Base-by-base conservation (phyloP, 257 asterid species). In the Gardenia jasminoides region DNA sequence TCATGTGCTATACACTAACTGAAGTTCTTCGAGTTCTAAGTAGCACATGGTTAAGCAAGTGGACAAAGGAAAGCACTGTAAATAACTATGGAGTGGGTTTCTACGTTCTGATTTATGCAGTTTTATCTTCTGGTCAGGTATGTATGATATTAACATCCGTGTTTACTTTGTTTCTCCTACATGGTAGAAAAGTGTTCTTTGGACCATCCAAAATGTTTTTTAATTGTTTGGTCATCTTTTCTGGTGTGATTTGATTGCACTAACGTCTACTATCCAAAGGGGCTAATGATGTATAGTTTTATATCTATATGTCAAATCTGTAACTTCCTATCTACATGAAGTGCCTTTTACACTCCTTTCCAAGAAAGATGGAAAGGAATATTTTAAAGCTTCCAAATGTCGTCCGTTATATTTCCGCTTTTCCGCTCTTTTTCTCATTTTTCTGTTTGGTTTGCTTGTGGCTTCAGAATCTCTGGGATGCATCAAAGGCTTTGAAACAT, bases 41-140 rank as follows among this genome's bases (percentile, higher is more conserved):
- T 80, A 95, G 99, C 91, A 90, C 97, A 3, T 93, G 97, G 99
- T 80, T 95, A 87, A 91, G 99, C 83, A 81, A 88, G 52, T 95
- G 99, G 99, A 93, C 99, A 26, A 88, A 92, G 78, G 89, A 88
- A 82, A 90, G 96, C 83, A 83, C 90, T 76, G 75, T 87, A 33
- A 67, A 73, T 78, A 75, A 82, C 85, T 69, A 88, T 67, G 84
- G 80, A 33, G 87, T 97, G 50, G 92, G 91, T 67, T 95, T 93
- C 85, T 95, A 88, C 80, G 89, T 89, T 80, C 76, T 93, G 84
- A 90, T 95, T 72, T 95, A 95, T 86, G 92, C 98, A 50, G 70
- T 87, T 48, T 80, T 95, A 64, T 93, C 99, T 33, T 87, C 83
- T 54, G 89, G 90, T 74, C 91, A 87, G 83, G 93, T 88, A 72